A percentile compares a stretch with the other conserved stretches of the same genome.
Evolutionary conservation across 2,329 filamentous ascomycete genomes (phyloP).

Genomic region (Cercospora sp.): DNA sequence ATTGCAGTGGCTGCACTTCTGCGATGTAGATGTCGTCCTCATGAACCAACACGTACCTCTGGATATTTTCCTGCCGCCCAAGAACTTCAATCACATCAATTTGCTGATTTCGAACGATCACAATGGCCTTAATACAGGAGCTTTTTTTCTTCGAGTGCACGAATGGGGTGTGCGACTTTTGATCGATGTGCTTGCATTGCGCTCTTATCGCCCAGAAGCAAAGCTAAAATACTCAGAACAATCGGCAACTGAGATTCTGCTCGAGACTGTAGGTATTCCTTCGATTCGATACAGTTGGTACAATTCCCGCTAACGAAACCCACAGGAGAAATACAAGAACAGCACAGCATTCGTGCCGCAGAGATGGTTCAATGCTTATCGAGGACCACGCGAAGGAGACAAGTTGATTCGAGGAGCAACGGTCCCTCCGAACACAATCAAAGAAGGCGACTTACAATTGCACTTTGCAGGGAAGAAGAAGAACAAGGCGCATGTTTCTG

Average conservation of each 20-base stretch:
- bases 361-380: constrained; percentile 33
- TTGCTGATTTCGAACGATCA: constrained; percentile 34
- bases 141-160: constrained; percentile 39
- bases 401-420: constrained; percentile 38
- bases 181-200: constrained; percentile 14
- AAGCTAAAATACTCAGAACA: constrained; percentile 15
- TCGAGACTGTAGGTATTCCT: not conserved
- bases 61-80: constrained; percentile 39
- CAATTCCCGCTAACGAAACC: not conserved
- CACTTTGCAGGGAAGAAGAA: constrained; percentile 33
- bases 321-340: constrained; percentile 4
- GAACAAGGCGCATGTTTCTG: not conserved
- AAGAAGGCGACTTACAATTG: constrained; percentile 25
- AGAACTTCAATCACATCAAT: constrained; percentile 27
- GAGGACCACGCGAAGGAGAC: constrained; percentile 1
- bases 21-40: constrained; percentile 35
- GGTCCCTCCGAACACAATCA: constrained; percentile 12
- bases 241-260: constrained; percentile 3
- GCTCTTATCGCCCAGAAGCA: not conserved
- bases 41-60: constrained; percentile 37
- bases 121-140: constrained; percentile 35
- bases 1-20: constrained; percentile 23
- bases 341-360: constrained; percentile 20
- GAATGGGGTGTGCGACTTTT: constrained; percentile 8
- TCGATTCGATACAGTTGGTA: not conserved